phyloP scores from a whole-genome alignment of 202 grass and related monocot species.

The Saccharum hybrid region DNA sequence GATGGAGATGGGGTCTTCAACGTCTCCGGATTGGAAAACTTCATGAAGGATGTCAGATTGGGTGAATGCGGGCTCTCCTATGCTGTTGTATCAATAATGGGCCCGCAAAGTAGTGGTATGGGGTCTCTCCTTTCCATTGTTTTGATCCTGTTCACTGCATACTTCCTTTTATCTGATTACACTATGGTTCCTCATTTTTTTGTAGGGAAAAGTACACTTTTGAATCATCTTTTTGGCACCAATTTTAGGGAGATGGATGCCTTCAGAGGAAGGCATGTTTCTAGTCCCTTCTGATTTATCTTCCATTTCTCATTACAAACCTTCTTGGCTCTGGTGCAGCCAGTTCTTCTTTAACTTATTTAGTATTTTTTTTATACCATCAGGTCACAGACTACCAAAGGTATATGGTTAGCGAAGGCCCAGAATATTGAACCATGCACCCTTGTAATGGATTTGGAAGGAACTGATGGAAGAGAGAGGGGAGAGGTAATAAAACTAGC shows the following conservation, averaged over 20 bases:
- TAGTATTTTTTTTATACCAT: slow-evolving; percentile 40
- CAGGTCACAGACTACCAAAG: slow-evolving; percentile 98
- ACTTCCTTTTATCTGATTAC: background rate
- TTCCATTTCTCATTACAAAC: slow-evolving; percentile 12
- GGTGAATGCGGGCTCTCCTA: slow-evolving; percentile 83
- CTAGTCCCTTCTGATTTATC: slow-evolving; percentile 14
- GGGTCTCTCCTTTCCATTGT: slow-evolving; percentile 3
- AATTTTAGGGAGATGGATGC: slow-evolving; percentile 98
- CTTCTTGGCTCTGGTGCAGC: slow-evolving; percentile 20
- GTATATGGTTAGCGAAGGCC: slow-evolving; percentile 82
- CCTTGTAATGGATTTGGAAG: slow-evolving; percentile 99
- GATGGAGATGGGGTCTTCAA: slow-evolving; percentile 84
- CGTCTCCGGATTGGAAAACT: slow-evolving; percentile 66
- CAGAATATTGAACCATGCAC: slow-evolving; percentile 85
- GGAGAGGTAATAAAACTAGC: slow-evolving; percentile 71
- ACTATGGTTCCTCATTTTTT: background rate
- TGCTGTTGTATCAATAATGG: slow-evolving; percentile 94
- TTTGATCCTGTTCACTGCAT: slow-evolving; percentile 10
- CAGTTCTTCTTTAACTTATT: slow-evolving; percentile 33
- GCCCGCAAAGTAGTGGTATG: slow-evolving; percentile 92
- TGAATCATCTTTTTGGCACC: slow-evolving; percentile 92
- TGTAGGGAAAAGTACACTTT: slow-evolving; percentile 94
- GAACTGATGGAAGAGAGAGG: slow-evolving; percentile 93
- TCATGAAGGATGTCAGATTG: slow-evolving; percentile 80
- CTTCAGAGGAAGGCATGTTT: slow-evolving; percentile 77